phyloP scores from a whole-genome alignment of 768 basidiomycete genomes.

The Antrodiella citrinella region DNA sequence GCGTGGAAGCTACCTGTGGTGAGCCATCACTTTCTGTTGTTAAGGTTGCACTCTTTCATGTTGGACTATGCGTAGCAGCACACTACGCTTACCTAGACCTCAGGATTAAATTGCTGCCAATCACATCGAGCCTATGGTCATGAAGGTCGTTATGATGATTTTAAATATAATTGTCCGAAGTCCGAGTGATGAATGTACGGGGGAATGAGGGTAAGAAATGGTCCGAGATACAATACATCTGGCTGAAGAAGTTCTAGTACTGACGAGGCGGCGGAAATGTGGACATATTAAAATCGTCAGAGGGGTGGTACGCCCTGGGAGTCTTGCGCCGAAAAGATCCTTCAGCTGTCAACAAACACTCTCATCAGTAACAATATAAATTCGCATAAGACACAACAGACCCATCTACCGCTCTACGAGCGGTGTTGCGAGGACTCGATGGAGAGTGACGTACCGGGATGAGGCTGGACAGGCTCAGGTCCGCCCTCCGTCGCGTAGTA shows the following conservation, averaged over 20 bases:
- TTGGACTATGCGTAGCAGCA: no score
- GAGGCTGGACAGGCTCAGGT: conserved; percentile 33
- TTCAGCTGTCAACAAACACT: conserved; percentile 27
- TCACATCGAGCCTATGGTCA: not conserved
- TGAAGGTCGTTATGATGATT: no score
- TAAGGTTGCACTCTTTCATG: no score
- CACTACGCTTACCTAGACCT: no score
- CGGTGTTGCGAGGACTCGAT: conserved; percentile 12
- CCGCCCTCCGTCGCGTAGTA: conserved; percentile 23
- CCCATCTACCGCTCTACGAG: conserved; percentile 20
- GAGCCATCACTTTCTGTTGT: no score
- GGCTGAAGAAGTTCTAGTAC: not conserved
- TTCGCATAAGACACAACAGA: conserved; percentile 19
- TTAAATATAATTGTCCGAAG: conserved; percentile 2
- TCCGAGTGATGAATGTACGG: not conserved
- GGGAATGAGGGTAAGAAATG: not conserved
- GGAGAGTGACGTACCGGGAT: conserved; percentile 38
- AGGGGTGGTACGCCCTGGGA: conserved; percentile 24
- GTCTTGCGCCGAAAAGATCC: conserved; percentile 37
- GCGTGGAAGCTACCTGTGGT: no score
- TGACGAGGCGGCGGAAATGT: not conserved
- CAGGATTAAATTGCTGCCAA: no score
- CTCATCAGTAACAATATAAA: no score
- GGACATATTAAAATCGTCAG: conserved; percentile 13
- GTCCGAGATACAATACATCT: not conserved